Evolutionary conservation across 139 green algal genomes (phyloP).

Genomic region (Auxenochlorella pyrenoidosa): DNA sequence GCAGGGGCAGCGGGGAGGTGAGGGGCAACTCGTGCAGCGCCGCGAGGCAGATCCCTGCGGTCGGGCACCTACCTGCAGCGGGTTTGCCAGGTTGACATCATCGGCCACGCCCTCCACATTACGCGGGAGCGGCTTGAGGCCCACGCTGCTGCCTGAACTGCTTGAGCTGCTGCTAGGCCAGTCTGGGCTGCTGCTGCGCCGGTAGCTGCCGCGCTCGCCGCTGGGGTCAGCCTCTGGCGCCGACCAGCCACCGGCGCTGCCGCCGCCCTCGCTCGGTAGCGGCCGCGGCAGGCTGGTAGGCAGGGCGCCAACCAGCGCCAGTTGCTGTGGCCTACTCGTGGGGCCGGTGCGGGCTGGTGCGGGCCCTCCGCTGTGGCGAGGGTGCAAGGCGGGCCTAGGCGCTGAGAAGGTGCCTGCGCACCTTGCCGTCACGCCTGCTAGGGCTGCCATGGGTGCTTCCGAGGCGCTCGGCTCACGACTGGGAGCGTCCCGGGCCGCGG

Average conservation of each 20-base stretch:
- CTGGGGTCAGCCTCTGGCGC: neutral
- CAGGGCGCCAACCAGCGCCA: neutral
- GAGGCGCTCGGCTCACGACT: too few species aligned
- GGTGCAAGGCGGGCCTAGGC: too few species aligned
- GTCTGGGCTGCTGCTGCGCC: neutral
- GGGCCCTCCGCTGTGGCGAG: too few species aligned
- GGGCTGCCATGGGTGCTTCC: too few species aligned
- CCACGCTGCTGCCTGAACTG: neutral
- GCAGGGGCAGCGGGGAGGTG: too few species aligned
- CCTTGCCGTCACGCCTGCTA: too few species aligned
- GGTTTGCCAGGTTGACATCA: conserved; percentile 39
- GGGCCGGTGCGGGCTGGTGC: too few species aligned
- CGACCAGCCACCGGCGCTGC: neutral
- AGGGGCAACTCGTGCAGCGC: too few species aligned
- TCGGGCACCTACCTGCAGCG: conserved; percentile 5
- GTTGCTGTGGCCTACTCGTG: too few species aligned
- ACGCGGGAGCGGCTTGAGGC: conserved; percentile 30
- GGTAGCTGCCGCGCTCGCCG: neutral
- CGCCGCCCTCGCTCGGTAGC: conserved; percentile 5
- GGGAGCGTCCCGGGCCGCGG: too few species aligned
- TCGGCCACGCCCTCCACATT: conserved; percentile 36
- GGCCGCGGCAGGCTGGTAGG: conserved; percentile 23
- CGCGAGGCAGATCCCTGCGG: too few species aligned
- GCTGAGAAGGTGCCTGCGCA: too few species aligned
- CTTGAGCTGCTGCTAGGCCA: neutral